Base-by-base conservation (phyloP, 768 basidiomycete species). In the Kwoniella shandongensis region DNA sequence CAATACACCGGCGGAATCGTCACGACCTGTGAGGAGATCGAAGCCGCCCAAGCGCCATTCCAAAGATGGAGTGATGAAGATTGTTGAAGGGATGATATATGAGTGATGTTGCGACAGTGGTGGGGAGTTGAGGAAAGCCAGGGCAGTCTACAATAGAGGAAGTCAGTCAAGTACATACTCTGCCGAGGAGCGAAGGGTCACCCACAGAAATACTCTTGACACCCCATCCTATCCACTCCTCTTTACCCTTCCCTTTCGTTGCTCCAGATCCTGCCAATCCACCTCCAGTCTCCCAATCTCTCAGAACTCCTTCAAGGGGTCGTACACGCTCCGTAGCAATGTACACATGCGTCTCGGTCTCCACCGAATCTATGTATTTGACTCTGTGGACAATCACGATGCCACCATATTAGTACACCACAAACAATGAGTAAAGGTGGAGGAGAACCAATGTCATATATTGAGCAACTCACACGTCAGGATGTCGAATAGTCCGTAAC, bases 21-120 rank as follows among this genome's bases (percentile, higher is more conserved):
- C 88, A 8, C 86, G 82, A 63, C 82, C 89, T 66, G 90, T 91
- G 61, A 96, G 76, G 0, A 94, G 78, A 69, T 99, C 96, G 69
- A 98, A 92, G 0, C 94, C 94, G 18, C 90, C 93, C 7, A 99
- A 79, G 70, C 89, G 89, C 96, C 94, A 98, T 79, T 99, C 96
- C 4, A 94, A 90, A 0, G 91, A 89, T 0, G 87, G 86, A 0
- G 94, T 91, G 49, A 96, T 84, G 71, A 96, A 97, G 56, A 97
- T 83, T 1, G 89, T 85, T 55, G 67, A 63, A 0, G 71, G 67
- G 20, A 71, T 46, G 8, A 72, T 51, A 44, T 75, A 72, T 1
- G 72, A 91, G 89, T 18, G 91, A 88, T 3, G 88, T 84, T 20
- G 91, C 86, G 59, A 94, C 83, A 76, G 91, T 88, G 66, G 96